A percentile compares a stretch with the other conserved stretches of the same genome.
Conservation (phyloP, 331 rosid species). For the Pyrus hybrid region DNA sequence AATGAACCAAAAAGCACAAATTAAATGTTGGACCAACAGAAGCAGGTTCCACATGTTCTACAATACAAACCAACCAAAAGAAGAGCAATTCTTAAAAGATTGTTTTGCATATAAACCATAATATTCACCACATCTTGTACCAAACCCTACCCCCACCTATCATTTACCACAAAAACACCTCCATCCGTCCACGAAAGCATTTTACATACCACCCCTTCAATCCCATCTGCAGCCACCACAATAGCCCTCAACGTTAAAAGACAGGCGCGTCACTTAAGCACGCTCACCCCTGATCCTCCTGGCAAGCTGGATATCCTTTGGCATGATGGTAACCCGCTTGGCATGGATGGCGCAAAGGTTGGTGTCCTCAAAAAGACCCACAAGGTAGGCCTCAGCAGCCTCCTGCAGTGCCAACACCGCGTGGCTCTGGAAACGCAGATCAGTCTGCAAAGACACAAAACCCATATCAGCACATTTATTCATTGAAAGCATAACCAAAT, state of each 20-base stretch:
- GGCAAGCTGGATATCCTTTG: conserved; percentile 91
- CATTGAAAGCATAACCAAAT: fast-evolving
- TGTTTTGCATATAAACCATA: conserved; percentile 11
- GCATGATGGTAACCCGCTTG: conserved; percentile 94
- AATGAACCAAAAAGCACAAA: conserved; percentile 2
- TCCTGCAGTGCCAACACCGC: conserved; percentile 92
- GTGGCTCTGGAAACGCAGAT: conserved; percentile 94
- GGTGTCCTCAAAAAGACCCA: conserved; percentile 42
- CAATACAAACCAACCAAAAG: not conserved
- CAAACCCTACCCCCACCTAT: conserved; percentile 5
- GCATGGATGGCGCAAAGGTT: conserved; percentile 92
- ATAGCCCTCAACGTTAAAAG: not conserved
- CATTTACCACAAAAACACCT: not conserved
- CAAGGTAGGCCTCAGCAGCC: conserved; percentile 82
- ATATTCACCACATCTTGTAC: conserved; percentile 5
- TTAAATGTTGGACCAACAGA: not conserved
- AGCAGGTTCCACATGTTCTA: conserved; percentile 10
- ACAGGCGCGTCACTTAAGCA: conserved; percentile 30
- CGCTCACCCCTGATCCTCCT: conserved; percentile 93
- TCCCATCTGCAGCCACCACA: conserved; percentile 35
- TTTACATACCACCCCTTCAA: not conserved
- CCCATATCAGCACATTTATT: too few species aligned
- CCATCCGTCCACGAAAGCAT: not conserved
- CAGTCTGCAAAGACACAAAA: conserved; percentile 49
- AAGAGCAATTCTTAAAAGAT: not conserved